Percentiles rank a stretch among this genome's conserved stretches.
Evolutionary conservation across 768 basidiomycete species (phyloP).

Genomic region (Imleria badia): DNA sequence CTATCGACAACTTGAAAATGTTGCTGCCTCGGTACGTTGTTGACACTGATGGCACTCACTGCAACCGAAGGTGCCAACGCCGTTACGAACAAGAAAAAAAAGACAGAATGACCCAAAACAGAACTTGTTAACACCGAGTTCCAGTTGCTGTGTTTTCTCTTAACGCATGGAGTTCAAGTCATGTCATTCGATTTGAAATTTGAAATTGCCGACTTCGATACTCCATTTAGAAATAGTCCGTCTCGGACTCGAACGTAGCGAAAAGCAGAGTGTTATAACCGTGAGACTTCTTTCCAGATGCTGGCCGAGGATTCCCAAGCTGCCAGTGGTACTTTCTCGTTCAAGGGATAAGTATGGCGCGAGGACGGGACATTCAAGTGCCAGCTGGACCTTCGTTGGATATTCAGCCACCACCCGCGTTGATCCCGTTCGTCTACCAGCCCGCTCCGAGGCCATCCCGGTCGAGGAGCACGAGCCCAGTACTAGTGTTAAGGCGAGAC

Average conservation of each 20-base stretch:
- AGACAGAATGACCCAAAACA: neutral
- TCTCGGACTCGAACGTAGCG: too few species aligned
- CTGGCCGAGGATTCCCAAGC: too few species aligned
- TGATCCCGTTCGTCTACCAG: conserved; percentile 56
- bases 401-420: conserved; percentile 48
- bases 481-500: conserved; percentile 20
- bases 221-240: too few species aligned
- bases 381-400: conserved; percentile 53
- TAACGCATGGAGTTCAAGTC: too few species aligned
- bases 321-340: too few species aligned
- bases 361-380: conserved; percentile 38
- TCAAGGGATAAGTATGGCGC: conserved; percentile 27
- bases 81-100: neutral
- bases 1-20: neutral
- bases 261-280: too few species aligned
- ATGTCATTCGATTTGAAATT: too few species aligned
- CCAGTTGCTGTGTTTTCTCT: too few species aligned
- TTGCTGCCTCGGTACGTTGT: neutral
- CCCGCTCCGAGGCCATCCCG: conserved; percentile 36
- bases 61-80: neutral
- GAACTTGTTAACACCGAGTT: neutral
- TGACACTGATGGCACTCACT: neutral
- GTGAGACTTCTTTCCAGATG: too few species aligned
- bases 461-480: conserved; percentile 46
- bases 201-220: too few species aligned